Evolutionary conservation across 1,139 yeast genomes (phyloP).

Genomic region (Lodderomyces theae): DNA sequence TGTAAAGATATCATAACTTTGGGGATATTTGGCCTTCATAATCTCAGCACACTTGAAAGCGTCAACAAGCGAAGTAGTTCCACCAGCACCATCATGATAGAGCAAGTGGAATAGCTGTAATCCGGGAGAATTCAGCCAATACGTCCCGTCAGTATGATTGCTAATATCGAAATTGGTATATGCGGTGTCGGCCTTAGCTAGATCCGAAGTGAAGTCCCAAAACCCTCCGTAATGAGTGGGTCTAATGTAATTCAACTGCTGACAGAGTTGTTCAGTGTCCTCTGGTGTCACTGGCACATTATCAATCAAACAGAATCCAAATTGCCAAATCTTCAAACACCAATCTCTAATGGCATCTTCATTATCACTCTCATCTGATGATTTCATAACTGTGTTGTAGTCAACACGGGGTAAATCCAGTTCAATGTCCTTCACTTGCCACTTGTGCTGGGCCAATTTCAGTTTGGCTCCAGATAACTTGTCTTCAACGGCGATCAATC

Average conservation of each 20-base stretch:
- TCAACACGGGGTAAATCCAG: conserved; percentile 52
- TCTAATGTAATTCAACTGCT: conserved; percentile 59
- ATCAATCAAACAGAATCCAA: conserved; percentile 65
- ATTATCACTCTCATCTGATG: conserved; percentile 24
- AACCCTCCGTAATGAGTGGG: conserved; percentile 81
- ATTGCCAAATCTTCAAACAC: conserved; percentile 55
- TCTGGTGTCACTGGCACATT: conserved; percentile 63
- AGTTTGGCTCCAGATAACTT: conserved; percentile 31
- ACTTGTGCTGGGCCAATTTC: conserved; percentile 30
- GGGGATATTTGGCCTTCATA: conserved; percentile 49
- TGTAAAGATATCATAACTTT: conserved; percentile 53
- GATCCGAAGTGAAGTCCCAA: conserved; percentile 77
- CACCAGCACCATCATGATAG: conserved; percentile 69
- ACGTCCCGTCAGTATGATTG: conserved; percentile 75
- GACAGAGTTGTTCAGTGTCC: conserved; percentile 59
- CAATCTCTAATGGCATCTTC: conserved; percentile 56
- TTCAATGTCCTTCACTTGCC: conserved; percentile 51
- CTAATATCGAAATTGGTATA: conserved; percentile 69
- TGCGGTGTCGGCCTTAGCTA: conserved; percentile 71
- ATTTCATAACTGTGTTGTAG: conserved; percentile 44
- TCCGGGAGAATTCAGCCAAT: conserved; percentile 78
- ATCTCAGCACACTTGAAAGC: conserved; percentile 62
- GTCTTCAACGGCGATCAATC: conserved; percentile 29
- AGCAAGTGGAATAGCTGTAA: conserved; percentile 69
- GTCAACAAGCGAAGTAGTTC: conserved; percentile 69